A percentile compares a stretch with the other conserved stretches of the same genome.
Evolutionary conservation across 2,329 filamentous ascomycete genomes (phyloP).

Genomic region (Phoma sp.): DNA sequence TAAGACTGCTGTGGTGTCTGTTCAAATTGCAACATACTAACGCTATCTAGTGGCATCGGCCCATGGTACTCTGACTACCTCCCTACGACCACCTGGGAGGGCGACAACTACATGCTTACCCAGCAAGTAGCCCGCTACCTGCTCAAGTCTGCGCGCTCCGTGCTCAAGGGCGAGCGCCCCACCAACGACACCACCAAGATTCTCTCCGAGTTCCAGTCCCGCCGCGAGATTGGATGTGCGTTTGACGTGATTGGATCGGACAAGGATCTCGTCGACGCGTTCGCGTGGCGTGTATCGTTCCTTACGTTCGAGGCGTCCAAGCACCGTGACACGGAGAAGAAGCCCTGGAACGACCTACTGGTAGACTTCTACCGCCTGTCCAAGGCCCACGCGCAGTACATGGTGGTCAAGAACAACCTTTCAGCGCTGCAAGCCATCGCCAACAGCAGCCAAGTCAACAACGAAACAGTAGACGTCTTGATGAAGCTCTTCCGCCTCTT

Average conservation of each 20-base stretch:
- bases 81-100: constrained; percentile 75
- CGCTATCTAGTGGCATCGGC: constrained; percentile 66
- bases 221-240: constrained; percentile 73
- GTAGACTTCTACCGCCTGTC: constrained; percentile 80
- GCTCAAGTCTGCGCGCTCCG: constrained; percentile 75
- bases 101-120: constrained; percentile 83
- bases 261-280: constrained; percentile 73
- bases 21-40: constrained; percentile 8
- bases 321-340: constrained; percentile 76
- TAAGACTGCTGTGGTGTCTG: constrained; percentile 2
- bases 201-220: constrained; percentile 67
- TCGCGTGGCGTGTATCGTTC: constrained; percentile 76
- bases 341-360: constrained; percentile 75
- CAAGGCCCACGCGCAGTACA: constrained; percentile 77
- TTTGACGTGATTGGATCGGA: constrained; percentile 77
- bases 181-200: constrained; percentile 73
- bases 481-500: constrained; percentile 72
- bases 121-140: constrained; percentile 80
- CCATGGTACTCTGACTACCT: constrained; percentile 78
- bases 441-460: constrained; percentile 62
- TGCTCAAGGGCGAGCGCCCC: constrained; percentile 68
- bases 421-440: constrained; percentile 65
- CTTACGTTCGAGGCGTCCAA: constrained; percentile 78
- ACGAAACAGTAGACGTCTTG: constrained; percentile 64
- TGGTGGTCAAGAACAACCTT: constrained; percentile 83